Conservation (phyloP, 2,329 filamentous ascomycete species). For the Metarhizium brunneum region DNA sequence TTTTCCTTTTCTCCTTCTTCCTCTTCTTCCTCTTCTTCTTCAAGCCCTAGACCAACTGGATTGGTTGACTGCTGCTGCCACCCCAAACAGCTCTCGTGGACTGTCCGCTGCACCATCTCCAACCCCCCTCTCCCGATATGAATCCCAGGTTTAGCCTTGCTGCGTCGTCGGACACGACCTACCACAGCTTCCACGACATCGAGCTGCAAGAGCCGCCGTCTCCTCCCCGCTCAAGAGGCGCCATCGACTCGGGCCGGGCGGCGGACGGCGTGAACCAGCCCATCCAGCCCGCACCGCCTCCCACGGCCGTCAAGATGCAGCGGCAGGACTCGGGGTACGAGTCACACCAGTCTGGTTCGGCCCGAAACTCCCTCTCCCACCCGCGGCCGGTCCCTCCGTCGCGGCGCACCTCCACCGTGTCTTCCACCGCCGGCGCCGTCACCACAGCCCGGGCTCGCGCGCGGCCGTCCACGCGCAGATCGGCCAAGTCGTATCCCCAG, state of each 20-base stretch:
- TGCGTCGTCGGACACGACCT: constrained; percentile 39
- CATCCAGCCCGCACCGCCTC: constrained; percentile 12
- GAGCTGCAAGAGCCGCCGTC: constrained; percentile 34
- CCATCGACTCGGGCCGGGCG: constrained; percentile 8
- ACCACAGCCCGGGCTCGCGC: constrained; percentile 23
- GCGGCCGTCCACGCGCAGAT: constrained; percentile 32
- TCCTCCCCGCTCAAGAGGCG: too few relatives aligned
- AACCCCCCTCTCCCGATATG: constrained; percentile 2
- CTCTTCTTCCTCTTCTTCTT: not conserved
- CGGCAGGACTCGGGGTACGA: constrained; percentile 52
- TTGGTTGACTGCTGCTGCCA: not conserved
- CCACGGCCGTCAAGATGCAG: constrained; percentile 33
- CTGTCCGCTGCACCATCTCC: not conserved
- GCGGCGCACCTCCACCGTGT: too few relatives aligned
- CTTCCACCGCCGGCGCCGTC: constrained; percentile 10
- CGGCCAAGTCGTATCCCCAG: constrained; percentile 26
- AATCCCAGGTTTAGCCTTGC: constrained; percentile 25
- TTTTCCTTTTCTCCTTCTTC: not conserved
- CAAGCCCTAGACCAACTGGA: not conserved
- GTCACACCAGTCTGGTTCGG: constrained; percentile 31
- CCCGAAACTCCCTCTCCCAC: constrained; percentile 26
- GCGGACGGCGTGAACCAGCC: constrained; percentile 10
- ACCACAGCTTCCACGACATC: constrained; percentile 45
- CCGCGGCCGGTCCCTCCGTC: constrained; percentile 18
- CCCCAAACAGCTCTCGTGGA: not conserved